phyloP scores from a whole-genome alignment of 2,329 filamentous ascomycete species.

The Aspergillus fumigatus region DNA sequence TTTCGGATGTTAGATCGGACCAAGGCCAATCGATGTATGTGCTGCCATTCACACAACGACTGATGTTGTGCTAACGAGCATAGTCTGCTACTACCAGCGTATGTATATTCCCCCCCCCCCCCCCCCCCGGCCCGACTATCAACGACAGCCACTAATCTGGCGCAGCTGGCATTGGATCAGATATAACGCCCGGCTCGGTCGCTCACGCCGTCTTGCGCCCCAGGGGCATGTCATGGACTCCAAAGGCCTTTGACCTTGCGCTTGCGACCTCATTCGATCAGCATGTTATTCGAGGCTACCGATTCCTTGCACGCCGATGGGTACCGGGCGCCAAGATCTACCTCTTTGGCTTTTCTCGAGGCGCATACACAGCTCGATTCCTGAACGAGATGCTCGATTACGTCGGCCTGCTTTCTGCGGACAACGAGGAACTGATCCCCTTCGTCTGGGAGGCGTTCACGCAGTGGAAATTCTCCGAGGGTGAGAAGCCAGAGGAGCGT shows the following conservation, averaged over 20 bases:
- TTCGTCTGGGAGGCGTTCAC: constrained; percentile 16
- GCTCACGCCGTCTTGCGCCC: constrained; percentile 9
- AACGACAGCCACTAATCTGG: background rate
- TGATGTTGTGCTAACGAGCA: background rate
- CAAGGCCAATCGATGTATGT: constrained; percentile 19
- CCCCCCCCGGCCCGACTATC: too few species aligned
- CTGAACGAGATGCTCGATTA: constrained; percentile 21
- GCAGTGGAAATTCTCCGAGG: constrained; percentile 12
- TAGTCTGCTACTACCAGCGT: constrained; percentile 21
- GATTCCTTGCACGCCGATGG: constrained; percentile 17
- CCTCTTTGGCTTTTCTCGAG: constrained; percentile 22
- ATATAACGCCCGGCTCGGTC: constrained; percentile 9
- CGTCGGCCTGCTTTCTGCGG: constrained; percentile 14
- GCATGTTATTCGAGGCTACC: constrained; percentile 19
- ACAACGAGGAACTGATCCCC: constrained; percentile 18
- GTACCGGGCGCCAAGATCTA: constrained; percentile 13
- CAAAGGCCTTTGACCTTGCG: constrained; percentile 11
- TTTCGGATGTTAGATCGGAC: constrained; percentile 36
- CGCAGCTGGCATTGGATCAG: constrained; percentile 17
- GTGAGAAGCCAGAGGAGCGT: background rate
- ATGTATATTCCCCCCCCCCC: too few species aligned
- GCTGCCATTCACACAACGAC: background rate
- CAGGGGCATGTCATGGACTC: constrained; percentile 5
- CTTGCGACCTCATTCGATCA: constrained; percentile 15
- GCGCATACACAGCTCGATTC: constrained; percentile 22